Base-by-base conservation (phyloP, 1,284 basidiomycete species). In the Marasmius sp. region DNA sequence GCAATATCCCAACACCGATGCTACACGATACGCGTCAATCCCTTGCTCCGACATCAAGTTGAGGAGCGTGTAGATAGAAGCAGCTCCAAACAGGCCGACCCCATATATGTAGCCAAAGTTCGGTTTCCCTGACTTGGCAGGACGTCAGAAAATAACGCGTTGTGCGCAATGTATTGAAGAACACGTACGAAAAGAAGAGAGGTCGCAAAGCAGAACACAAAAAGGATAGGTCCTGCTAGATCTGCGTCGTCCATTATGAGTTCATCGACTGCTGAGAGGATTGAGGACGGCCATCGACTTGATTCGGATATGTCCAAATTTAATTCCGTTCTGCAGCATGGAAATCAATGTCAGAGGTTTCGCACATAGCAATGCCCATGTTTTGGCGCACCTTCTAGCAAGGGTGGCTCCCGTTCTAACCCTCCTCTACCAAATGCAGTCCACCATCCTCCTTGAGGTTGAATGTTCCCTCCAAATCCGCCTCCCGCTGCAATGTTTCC, bases 211-310 rank as follows among this genome's bases (percentile, higher is more conserved):
- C 94, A 94, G 72, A 94, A 93, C 72, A 91, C 91, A 79, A 98
- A 98, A 12, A 98, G 86, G 50, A 99, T 85, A 6, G 97, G 97
- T 0, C 97, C 97, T 9, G 97, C 96, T 34, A 99, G 84, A 77
- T 99, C 97, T 47, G 97, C 95, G 72, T 99, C 97, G 76, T 99
- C 97, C 97, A 99, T 99, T 69, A 99, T 98, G 69, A 88, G 92
- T 64, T 93, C 92, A 69, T 99, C 93, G 61, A 98, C 83, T 83
- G 65, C 88, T 86, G 34, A 98, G 78, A 1, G 97, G 97, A 70
- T 98, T 98, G 61, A 99, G 86, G 3, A 99, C 97, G 0, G 97
- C 95, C 76, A 97, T 79, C 14, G 95, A 93, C 80, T 99, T 99
- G 64, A 89, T 89, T 53, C 93, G 85, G 74, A 99, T 98, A 75